phyloP scores from a whole-genome alignment of 202 grass and related monocot genomes.

The Hordeum pubiflorum region DNA sequence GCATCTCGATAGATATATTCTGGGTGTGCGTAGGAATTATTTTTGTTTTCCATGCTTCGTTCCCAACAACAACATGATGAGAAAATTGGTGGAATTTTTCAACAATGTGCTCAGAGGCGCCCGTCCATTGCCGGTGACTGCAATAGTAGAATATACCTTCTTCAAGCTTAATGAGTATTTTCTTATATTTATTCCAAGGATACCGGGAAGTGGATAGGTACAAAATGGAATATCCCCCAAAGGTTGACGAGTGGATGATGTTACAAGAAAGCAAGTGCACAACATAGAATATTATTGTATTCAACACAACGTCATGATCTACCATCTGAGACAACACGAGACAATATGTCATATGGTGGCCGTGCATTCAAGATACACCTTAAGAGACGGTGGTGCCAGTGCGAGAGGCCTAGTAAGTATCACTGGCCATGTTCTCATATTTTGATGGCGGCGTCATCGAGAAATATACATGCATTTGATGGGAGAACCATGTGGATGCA shows the following conservation, averaged over 20 bases:
- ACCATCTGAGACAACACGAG: background rate
- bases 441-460: background rate
- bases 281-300: too few species aligned
- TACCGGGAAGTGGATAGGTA: background rate
- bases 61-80: background rate
- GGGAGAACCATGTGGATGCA: too few species aligned
- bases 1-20: too few species aligned
- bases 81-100: background rate
- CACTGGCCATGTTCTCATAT: background rate
- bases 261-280: background rate
- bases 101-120: background rate
- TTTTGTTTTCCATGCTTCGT: too few species aligned
- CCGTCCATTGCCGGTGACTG: background rate
- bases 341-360: background rate
- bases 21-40: too few species aligned
- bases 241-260: background rate
- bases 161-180: background rate
- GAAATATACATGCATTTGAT: too few species aligned
- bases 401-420: background rate
- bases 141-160: background rate
- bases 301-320: background rate
- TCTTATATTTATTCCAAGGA: background rate
- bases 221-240: background rate
- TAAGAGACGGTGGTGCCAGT: background rate
- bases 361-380: background rate